A percentile compares a stretch with the other conserved stretches of the same genome.
These are phyloP conservation scores for Persicaria maculosa DNA, from an alignment of 148 eudicot species.

Conservation along the genomic window DNA sequence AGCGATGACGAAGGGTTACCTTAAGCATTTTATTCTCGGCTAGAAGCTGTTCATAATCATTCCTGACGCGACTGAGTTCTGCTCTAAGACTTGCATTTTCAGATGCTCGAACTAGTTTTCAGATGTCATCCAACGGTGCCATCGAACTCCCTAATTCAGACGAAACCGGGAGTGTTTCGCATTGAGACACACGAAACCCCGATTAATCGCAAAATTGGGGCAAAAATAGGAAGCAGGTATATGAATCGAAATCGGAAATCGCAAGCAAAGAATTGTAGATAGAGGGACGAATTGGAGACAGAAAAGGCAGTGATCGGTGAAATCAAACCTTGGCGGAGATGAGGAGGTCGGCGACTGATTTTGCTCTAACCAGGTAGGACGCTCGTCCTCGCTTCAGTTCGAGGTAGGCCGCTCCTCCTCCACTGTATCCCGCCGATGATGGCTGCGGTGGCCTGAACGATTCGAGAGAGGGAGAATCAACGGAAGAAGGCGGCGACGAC, in stretches of 20 bases:
- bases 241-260: background rate
- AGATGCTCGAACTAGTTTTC: conserved; percentile 19
- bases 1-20: conserved; percentile 30
- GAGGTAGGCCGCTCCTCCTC: no score
- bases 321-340: no score
- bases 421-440: no score
- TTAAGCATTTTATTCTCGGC: conserved; percentile 68
- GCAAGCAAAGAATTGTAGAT: background rate
- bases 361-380: no score
- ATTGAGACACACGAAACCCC: no score
- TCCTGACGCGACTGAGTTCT: conserved; percentile 58
- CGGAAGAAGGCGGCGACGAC: no score
- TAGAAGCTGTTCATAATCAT: conserved; percentile 68
- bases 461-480: no score
- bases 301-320: background rate
- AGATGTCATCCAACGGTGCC: conserved; percentile 15
- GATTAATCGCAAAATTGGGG: no score
- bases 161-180: no score
- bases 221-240: background rate
- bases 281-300: background rate
- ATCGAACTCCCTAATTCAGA: conserved; percentile 72
- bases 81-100: conserved; percentile 78
- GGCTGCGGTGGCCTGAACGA: no score
- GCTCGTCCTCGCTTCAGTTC: no score
- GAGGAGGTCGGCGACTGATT: no score